Percentiles rank a stretch among this genome's conserved stretches.
phyloP scores from a whole-genome alignment of 306 rosid species.

The Lupinus albus region DNA sequence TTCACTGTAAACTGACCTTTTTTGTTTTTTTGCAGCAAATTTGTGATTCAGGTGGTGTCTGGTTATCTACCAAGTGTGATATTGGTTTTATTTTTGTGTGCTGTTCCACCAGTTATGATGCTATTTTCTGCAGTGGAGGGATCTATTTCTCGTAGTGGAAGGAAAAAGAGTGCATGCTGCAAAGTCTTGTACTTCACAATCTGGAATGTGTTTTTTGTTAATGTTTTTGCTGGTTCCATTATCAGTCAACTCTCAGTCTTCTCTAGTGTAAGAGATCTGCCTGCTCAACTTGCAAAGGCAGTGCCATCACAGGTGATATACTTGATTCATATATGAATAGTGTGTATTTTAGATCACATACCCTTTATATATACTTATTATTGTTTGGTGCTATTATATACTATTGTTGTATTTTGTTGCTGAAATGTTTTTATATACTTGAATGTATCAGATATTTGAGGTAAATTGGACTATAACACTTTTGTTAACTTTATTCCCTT shows the following conservation, averaged over 20 bases:
- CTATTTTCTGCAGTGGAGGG: conserved; percentile 81
- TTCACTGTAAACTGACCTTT: conserved; percentile 26
- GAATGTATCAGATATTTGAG: conserved; percentile 26
- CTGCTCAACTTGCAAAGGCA: conserved; percentile 77
- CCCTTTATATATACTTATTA: conserved; percentile 10
- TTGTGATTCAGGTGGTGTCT: conserved; percentile 67
- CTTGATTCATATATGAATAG: conserved; percentile 22
- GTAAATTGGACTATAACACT: conserved; percentile 5
- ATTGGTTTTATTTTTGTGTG: conserved; percentile 64
- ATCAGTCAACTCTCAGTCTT: conserved; percentile 65
- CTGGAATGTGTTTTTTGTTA: conserved; percentile 95
- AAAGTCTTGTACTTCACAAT: conserved; percentile 92
- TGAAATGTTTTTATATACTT: conserved; percentile 26
- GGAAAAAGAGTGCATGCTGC: conserved; percentile 91
- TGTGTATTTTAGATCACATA: conserved; percentile 15
- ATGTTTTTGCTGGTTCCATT: conserved; percentile 77
- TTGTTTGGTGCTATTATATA: not conserved
- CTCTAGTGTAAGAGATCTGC: conserved; percentile 71
- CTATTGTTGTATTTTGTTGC: conserved; percentile 17
- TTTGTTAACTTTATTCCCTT: conserved; percentile 19
- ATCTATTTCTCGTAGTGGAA: conserved; percentile 74
- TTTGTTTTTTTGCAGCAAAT: conserved; percentile 51
- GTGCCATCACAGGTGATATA: conserved; percentile 85
- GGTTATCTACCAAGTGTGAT: conserved; percentile 97
- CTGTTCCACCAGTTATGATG: conserved; percentile 85